A percentile compares a stretch with the other conserved stretches of the same genome.
These are phyloP conservation scores for Elsinoe arachidis DNA, from an alignment of 2,329 filamentous ascomycete species.

Conservation along the genomic window DNA sequence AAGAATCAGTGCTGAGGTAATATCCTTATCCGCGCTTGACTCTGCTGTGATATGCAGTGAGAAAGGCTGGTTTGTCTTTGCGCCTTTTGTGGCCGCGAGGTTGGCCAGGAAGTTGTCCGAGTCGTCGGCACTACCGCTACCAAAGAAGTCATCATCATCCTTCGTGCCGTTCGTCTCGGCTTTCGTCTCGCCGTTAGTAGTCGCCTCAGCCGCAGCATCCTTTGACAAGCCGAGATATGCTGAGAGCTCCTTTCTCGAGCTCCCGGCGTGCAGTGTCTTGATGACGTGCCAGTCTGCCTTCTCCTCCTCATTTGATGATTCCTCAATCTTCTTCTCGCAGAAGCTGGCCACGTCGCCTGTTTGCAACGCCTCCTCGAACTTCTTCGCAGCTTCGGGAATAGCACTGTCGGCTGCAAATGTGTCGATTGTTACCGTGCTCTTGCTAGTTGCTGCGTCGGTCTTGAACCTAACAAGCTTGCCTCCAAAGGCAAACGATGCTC, in stretches of 20 bases:
- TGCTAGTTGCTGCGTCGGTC: constrained; percentile 52
- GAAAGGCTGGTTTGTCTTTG: constrained; percentile 91
- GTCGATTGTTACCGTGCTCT: constrained; percentile 73
- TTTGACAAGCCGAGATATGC: constrained; percentile 80
- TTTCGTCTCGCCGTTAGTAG: constrained; percentile 48
- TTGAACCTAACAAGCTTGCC: constrained; percentile 79
- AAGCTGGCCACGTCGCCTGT: constrained; percentile 69
- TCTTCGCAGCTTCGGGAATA: constrained; percentile 73
- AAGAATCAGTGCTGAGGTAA: constrained; percentile 80
- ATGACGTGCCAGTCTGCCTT: constrained; percentile 96
- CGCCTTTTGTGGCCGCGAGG: constrained; percentile 77
- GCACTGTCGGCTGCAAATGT: constrained; percentile 83
- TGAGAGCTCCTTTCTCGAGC: constrained; percentile 76
- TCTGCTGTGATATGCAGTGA: constrained; percentile 79
- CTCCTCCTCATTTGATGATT: constrained; percentile 76
- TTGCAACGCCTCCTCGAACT: constrained; percentile 75
- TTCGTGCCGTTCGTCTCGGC: constrained; percentile 22
- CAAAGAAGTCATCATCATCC: constrained; percentile 57
- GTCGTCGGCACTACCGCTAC: constrained; percentile 53
- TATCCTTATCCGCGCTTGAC: constrained; percentile 70
- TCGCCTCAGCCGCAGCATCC: constrained; percentile 32
- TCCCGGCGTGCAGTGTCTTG: constrained; percentile 74
- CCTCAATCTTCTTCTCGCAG: constrained; percentile 67
- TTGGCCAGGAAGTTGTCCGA: constrained; percentile 81
- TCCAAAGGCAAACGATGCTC: constrained; percentile 89